Evolutionary conservation across 805 yeast genomes (phyloP).

Genomic region (Metschnikowia cerradonensis): DNA sequence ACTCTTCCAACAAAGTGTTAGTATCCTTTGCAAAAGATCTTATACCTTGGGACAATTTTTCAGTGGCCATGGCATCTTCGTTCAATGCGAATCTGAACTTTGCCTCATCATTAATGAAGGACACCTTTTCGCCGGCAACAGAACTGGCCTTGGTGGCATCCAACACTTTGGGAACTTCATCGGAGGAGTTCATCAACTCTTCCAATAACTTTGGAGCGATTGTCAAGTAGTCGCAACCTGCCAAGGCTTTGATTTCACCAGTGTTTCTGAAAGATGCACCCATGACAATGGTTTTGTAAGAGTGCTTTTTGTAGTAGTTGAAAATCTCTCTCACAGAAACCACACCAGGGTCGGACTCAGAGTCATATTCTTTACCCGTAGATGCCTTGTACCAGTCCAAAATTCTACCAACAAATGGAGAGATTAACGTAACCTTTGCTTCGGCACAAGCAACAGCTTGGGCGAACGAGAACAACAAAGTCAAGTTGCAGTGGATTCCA

Average conservation of each 20-base stretch:
- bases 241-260: constrained; percentile 92
- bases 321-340: constrained; percentile 78
- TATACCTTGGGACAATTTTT: constrained; percentile 96
- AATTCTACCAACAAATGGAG: constrained; percentile 99
- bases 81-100: constrained; percentile 85
- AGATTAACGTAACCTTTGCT: constrained; percentile 90
- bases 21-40: constrained; percentile 95
- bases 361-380: constrained; percentile 81
- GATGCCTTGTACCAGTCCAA: constrained; percentile 96
- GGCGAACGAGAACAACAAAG: constrained; percentile 87
- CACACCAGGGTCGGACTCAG: constrained; percentile 92
- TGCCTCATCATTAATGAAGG: constrained; percentile 82
- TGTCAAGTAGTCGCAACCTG: constrained; percentile 96
- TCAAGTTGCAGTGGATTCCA: constrained; percentile 91
- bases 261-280: constrained; percentile 99
- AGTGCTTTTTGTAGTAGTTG: constrained; percentile 97
- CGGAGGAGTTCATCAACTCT: constrained; percentile 75
- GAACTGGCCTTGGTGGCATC: constrained; percentile 55
- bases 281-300: constrained; percentile 97
- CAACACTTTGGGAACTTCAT: constrained; percentile 75
- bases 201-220: constrained; percentile 91
- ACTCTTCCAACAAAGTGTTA: constrained; percentile 64
- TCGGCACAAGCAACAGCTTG: constrained; percentile 99
- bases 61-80: constrained; percentile 98
- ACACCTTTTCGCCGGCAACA: constrained; percentile 54